Evolutionary conservation across 192 early-diverging fungal genomes (phyloP).

Genomic region (Rhizoclosmatium globosum): DNA sequence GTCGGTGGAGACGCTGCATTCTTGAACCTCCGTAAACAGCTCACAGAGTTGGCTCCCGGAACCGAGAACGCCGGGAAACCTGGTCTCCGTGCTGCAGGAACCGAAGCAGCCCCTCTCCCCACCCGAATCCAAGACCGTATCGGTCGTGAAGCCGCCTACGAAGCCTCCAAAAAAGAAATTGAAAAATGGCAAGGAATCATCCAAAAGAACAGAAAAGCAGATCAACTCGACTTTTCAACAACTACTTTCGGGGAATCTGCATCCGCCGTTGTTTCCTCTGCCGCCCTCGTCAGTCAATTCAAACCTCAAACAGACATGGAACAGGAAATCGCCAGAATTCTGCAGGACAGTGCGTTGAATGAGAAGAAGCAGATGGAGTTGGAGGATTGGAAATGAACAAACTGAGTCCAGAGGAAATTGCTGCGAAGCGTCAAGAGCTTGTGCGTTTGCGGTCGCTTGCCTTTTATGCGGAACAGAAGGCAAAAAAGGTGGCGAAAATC

Average conservation of each 20-base stretch:
- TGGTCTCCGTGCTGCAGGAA: constrained; percentile 42
- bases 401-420: constrained; percentile 83
- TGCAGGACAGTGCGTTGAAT: constrained; percentile 76
- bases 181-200: constrained; percentile 86
- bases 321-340: constrained; percentile 73
- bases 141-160: constrained; percentile 86
- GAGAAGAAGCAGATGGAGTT: constrained; percentile 81
- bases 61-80: constrained; percentile 48
- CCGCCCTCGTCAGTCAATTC: constrained; percentile 69
- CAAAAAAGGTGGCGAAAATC: constrained; percentile 93
- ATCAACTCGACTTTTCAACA: constrained; percentile 75
- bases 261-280: constrained; percentile 59
- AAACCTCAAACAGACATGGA: constrained; percentile 76
- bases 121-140: constrained; percentile 84
- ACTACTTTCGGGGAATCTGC: neutral
- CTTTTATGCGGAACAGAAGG: constrained; percentile 92
- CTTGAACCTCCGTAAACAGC: constrained; percentile 69
- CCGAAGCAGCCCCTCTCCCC: constrained; percentile 76
- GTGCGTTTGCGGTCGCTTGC: constrained; percentile 91
- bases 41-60: constrained; percentile 56
- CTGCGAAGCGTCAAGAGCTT: constrained; percentile 75
- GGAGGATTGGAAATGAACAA: constrained; percentile 90
- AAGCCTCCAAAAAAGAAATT: constrained; percentile 82
- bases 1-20: constrained; percentile 72
- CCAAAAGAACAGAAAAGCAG: constrained; percentile 82